Evolutionary conservation across 768 basidiomycete genomes (phyloP).

Genomic region (Hypholoma sublateritium): DNA sequence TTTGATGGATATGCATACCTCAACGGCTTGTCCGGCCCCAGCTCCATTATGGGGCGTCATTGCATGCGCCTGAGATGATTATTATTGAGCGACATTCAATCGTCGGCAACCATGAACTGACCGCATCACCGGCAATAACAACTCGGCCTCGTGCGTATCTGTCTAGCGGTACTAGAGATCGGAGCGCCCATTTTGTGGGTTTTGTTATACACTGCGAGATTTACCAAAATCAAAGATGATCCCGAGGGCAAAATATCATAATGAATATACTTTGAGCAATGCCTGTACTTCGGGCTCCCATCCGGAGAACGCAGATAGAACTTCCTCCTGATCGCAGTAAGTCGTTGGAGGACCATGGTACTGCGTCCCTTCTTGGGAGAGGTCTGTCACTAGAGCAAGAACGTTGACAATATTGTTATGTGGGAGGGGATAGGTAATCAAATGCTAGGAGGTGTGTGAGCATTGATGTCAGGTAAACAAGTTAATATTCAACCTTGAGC

Average conservation of each 20-base stretch:
- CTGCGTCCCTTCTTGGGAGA: conserved; percentile 31
- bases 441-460: conserved; percentile 29
- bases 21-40: conserved; percentile 31
- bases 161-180: conserved; percentile 37
- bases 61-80: conserved; percentile 27
- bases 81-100: background rate
- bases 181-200: conserved; percentile 44
- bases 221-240: background rate
- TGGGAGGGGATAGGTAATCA: conserved; percentile 48
- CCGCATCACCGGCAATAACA: conserved; percentile 51
- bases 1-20: conserved; percentile 15
- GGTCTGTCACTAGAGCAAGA: conserved; percentile 34
- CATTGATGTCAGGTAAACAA: background rate
- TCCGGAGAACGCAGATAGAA: conserved; percentile 34
- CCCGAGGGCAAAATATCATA: background rate
- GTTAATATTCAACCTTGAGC: conserved; percentile 21
- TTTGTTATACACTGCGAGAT: conserved; percentile 32
- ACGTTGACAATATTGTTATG: conserved; percentile 42
- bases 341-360: conserved; percentile 22
- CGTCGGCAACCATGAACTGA: conserved; percentile 15
- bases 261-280: conserved; percentile 37
- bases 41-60: conserved; percentile 32
- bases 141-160: conserved; percentile 40
- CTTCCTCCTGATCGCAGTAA: conserved; percentile 32
- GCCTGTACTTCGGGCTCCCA: conserved; percentile 49